Base-by-base conservation (phyloP, 2,329 filamentous ascomycete species). In the Diaporthe citriasiana region DNA sequence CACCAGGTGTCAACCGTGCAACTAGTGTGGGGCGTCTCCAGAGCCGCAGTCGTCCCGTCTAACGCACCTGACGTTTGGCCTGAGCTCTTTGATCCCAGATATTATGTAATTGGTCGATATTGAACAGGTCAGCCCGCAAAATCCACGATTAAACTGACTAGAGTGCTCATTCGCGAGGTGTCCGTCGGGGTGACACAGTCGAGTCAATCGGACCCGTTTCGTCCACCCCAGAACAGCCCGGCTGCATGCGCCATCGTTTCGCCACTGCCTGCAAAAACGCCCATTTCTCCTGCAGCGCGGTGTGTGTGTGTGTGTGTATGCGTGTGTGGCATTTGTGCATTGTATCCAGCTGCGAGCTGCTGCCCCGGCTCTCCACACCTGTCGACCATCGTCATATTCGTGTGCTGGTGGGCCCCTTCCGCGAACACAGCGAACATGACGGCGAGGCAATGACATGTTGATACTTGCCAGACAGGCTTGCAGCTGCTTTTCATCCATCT, bases 241-340 rank as follows among this genome's bases (percentile, higher is more conserved):
- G 22, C 42, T 7, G 55, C 55, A 71, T 60, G 33, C 69, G 51
- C 45, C 56, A 68, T 53, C 35, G 45, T 71, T 63, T 71, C 56
- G 70, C 70, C 70, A 71, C 70, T 63, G 57, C 70, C 56, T 63
- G 33, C 56, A 53, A 42, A 42, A 60, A 45, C 60, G 45, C 60
- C 45, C 60, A 51, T 42, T 53, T 50, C 33, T 55, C 50, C 27
- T 60, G 55, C 69, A 42, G 69, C 56, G 35, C 8, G 33, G n/a
- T 27, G 33, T n/a, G 51, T 38, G 50, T 9, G 22, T 30, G 27
- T 55, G 12, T 27, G 15, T 17, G 22, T 53, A 45, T 45, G 45
- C 22, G 47, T 50, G 59, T 30, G 59, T 45, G 57, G 57, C 57
- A 30, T 30, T 25, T 25, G 57, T 66, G 63, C 63, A 35, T 10